phyloP scores from a whole-genome alignment of 2,329 filamentous ascomycete species.

The Colletotrichum sublineola region DNA sequence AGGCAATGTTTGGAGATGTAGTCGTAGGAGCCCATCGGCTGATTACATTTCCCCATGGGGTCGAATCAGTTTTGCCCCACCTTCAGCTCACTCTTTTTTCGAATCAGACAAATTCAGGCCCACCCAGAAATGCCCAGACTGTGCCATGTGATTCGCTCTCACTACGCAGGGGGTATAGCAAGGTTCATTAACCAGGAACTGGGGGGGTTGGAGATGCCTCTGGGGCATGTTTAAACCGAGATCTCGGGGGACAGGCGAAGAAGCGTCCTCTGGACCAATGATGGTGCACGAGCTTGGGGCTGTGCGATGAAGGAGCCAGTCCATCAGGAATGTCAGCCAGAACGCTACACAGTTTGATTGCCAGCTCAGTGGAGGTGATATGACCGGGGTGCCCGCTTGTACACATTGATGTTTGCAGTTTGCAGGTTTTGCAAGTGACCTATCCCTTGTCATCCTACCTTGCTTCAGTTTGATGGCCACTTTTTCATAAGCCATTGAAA shows the following conservation, averaged over 20 bases:
- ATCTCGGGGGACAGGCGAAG: constrained; percentile 1
- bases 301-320: not conserved
- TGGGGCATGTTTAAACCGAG: constrained; percentile 4
- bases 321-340: not conserved
- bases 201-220: not conserved
- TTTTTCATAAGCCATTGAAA: not conserved
- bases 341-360: not conserved
- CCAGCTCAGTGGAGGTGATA: not conserved
- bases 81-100: not conserved
- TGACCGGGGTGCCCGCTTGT: not conserved
- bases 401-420: not conserved
- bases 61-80: constrained; percentile 8
- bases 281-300: not conserved
- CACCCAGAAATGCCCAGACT: not conserved
- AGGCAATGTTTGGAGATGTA: not conserved
- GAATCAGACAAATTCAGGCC: not conserved
- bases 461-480: too few relatives aligned
- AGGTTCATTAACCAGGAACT: not conserved
- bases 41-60: constrained; percentile 25
- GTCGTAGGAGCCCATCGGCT: not conserved
- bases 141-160: not conserved
- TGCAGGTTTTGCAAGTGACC: not conserved
- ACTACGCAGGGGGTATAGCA: not conserved
- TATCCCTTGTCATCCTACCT: not conserved
- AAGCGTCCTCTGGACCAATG: not conserved